Evolutionary conservation across 1,139 yeast species (phyloP).

Genomic region (Hyphopichia fennica): DNA sequence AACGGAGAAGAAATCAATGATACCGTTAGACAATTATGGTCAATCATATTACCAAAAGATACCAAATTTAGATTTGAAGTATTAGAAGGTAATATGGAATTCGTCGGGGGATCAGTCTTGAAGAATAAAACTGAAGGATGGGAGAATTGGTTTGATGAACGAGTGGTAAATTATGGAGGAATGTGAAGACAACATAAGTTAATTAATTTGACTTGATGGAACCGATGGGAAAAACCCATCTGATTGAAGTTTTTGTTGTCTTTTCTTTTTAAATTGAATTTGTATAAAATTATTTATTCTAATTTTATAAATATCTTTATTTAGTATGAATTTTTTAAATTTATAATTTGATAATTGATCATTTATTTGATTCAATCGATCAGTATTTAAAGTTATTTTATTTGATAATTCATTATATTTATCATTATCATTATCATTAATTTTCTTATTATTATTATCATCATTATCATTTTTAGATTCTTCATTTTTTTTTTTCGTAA

Average conservation of each 20-base stretch:
- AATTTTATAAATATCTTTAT: slow-evolving; percentile 52
- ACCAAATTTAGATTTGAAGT: slow-evolving; percentile 56
- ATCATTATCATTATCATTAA: slow-evolving; percentile 6
- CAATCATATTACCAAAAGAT: slow-evolving; percentile 44
- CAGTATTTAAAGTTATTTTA: slow-evolving; percentile 24
- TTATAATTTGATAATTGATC: slow-evolving; percentile 23
- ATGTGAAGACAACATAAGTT: background rate
- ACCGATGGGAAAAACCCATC: slow-evolving; percentile 58
- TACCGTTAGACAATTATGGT: slow-evolving; percentile 39
- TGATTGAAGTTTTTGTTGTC: slow-evolving; percentile 40
- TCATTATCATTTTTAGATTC: slow-evolving; percentile 12
- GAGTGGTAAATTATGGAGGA: slow-evolving; percentile 51
- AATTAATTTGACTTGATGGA: slow-evolving; percentile 31
- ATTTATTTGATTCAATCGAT: slow-evolving; percentile 19
- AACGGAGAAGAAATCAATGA: background rate
- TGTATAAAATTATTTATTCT: slow-evolving; percentile 46
- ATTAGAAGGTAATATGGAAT: slow-evolving; percentile 73
- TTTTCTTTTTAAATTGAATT: slow-evolving; percentile 36
- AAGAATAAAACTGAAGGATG: slow-evolving; percentile 55
- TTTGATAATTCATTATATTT: slow-evolving; percentile 13
- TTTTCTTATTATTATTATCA: background rate
- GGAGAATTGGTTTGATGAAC: slow-evolving; percentile 79
- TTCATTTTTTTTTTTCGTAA: slow-evolving; percentile 3
- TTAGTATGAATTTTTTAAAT: slow-evolving; percentile 50
- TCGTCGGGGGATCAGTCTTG: slow-evolving; percentile 68